Conservation (phyloP, 2,329 filamentous ascomycete genomes). For the Ustilaginoidea virens region DNA sequence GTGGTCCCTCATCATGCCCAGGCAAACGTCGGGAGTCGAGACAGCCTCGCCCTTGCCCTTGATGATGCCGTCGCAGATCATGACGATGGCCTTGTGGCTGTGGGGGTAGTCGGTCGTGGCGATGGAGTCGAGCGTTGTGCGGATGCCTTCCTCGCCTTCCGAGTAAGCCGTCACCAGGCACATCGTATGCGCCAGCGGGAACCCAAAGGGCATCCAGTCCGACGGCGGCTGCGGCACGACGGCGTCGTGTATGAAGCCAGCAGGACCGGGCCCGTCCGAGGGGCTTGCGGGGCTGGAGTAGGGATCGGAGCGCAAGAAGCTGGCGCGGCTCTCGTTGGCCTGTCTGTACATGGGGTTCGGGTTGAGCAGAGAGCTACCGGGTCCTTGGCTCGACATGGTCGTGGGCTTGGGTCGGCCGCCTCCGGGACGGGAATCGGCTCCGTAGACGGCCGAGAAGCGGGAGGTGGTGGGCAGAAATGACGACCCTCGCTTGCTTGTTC, state of each 20-base stretch:
- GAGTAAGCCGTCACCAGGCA: slow-evolving; percentile 96
- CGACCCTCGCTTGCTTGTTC: slow-evolving; percentile 66
- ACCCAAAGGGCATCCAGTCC: slow-evolving; percentile 96
- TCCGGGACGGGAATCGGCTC: slow-evolving; percentile 42
- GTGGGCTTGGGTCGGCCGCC: slow-evolving; percentile 48
- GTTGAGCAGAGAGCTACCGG: slow-evolving; percentile 55
- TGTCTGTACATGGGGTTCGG: slow-evolving; percentile 59
- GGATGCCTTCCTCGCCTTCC: slow-evolving; percentile 81
- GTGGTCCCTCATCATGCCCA: slow-evolving; percentile 91
- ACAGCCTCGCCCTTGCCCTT: slow-evolving; percentile 81
- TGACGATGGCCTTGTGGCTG: slow-evolving; percentile 92
- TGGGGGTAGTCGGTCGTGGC: slow-evolving; percentile 98
- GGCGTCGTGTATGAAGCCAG: slow-evolving; percentile 90
- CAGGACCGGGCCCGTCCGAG: slow-evolving; percentile 60
- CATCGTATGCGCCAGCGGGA: slow-evolving; percentile 82
- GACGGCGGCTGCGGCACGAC: slow-evolving; percentile 93
- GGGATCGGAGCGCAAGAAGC: slow-evolving; percentile 46
- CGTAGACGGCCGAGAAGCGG: slow-evolving; percentile 83
- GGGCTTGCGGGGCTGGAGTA: slow-evolving; percentile 37
- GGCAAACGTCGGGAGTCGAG: slow-evolving; percentile 77
- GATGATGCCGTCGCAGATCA: slow-evolving; percentile 95
- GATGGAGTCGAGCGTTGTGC: slow-evolving; percentile 89
- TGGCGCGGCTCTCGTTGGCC: slow-evolving; percentile 45
- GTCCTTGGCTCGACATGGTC: slow-evolving; percentile 87
- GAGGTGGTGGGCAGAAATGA: slow-evolving; percentile 84